A percentile compares a stretch with the other conserved stretches of the same genome.
Conservation (phyloP, 352 stramenopile genomes). For the Phytopythium aichiense region DNA sequence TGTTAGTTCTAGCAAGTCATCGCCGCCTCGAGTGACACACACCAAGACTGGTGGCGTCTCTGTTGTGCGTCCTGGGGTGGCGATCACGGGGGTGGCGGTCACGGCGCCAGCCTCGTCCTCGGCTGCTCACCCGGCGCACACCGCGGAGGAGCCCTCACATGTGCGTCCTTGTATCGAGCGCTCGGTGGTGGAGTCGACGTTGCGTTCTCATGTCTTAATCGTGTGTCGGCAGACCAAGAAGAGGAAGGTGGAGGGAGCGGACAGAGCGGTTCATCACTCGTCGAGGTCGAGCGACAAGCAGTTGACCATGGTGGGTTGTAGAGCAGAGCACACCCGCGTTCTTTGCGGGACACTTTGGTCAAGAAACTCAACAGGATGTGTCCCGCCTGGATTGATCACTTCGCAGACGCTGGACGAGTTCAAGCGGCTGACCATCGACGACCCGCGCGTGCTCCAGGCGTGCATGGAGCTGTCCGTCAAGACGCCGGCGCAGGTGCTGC, state of each 20-base stretch:
- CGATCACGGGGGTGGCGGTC: neutral
- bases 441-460: slow-evolving; percentile 63
- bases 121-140: neutral
- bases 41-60: neutral
- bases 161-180: slow-evolving; percentile 2
- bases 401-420: slow-evolving; percentile 62
- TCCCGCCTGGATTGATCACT: neutral
- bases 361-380: neutral
- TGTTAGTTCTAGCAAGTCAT: neutral
- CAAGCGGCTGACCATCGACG: slow-evolving; percentile 50
- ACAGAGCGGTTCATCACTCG: slow-evolving; percentile 9
- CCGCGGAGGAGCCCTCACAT: neutral
- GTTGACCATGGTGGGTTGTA: slow-evolving; percentile 27
- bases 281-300: slow-evolving; percentile 14
- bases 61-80: neutral
- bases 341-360: no score
- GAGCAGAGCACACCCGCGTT: no score
- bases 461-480: slow-evolving; percentile 80
- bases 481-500: slow-evolving; percentile 80
- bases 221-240: slow-evolving; percentile 27
- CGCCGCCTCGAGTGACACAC: neutral
- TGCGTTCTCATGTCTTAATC: neutral
- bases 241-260: slow-evolving; percentile 30
- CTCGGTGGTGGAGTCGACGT: neutral
- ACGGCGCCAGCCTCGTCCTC: neutral